Percentiles rank a stretch among this genome's conserved stretches.
Conservation (phyloP, 1,284 basidiomycete species). For the Leccinum fuscescens region DNA sequence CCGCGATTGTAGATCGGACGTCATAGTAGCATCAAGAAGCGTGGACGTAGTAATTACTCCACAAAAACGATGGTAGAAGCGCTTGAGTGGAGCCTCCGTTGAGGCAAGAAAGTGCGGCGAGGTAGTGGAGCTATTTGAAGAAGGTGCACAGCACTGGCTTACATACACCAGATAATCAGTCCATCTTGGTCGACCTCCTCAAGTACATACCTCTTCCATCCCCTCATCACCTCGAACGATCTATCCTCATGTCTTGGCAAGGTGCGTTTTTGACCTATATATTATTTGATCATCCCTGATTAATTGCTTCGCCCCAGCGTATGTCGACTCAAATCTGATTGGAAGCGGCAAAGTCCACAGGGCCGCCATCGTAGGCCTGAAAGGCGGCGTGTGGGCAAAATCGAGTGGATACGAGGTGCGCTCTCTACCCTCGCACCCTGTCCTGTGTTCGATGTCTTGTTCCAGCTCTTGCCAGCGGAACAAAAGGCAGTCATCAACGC, state of each 20-base stretch:
- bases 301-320: slow-evolving; percentile 47
- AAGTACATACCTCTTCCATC: not conserved
- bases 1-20: not conserved
- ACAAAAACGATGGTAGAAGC: not conserved
- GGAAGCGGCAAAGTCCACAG: slow-evolving; percentile 71
- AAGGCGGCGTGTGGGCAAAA: slow-evolving; percentile 88
- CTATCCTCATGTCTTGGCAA: slow-evolving; percentile 33
- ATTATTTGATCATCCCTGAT: not conserved
- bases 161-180: slow-evolving; percentile 34
- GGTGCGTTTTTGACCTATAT: slow-evolving; percentile 2
- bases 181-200: not conserved
- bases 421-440: not conserved
- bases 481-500: slow-evolving; percentile 65
- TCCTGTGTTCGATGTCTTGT: not conserved
- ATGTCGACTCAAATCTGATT: slow-evolving; percentile 86
- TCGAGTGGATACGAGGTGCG: slow-evolving; percentile 57
- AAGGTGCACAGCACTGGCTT: slow-evolving; percentile 17
- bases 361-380: slow-evolving; percentile 84
- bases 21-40: not conserved
- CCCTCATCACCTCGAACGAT: slow-evolving; percentile 6
- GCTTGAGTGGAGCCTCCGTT: not conserved
- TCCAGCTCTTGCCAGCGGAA: slow-evolving; percentile 73
- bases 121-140: not conserved
- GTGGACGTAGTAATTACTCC: not conserved
- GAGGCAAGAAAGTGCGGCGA: not conserved